Evolutionary conservation across 768 basidiomycete genomes (phyloP).

Genomic region (Gloeostereum incarnatum): DNA sequence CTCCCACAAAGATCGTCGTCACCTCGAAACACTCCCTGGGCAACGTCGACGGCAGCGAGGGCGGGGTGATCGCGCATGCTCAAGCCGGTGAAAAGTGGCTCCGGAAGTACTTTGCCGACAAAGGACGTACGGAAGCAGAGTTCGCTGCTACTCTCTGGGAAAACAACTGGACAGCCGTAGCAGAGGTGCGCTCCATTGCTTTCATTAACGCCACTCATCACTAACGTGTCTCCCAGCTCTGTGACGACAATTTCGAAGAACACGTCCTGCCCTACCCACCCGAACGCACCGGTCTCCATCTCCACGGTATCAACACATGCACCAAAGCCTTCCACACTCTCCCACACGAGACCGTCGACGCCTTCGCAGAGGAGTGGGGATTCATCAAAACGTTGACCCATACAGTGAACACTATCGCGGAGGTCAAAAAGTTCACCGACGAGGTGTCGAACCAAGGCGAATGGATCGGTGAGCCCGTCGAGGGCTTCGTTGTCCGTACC

Average conservation of each 20-base stretch:
- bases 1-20: constrained; percentile 63
- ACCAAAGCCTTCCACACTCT: constrained; percentile 63
- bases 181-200: constrained; percentile 54
- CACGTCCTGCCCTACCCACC: constrained; percentile 83
- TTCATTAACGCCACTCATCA: background rate
- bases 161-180: constrained; percentile 80
- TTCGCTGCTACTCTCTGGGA: constrained; percentile 72
- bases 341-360: constrained; percentile 54
- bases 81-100: constrained; percentile 83
- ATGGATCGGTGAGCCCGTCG: constrained; percentile 81
- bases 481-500: constrained; percentile 92
- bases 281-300: constrained; percentile 81
- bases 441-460: constrained; percentile 55
- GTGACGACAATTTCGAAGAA: constrained; percentile 96
- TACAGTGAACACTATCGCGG: constrained; percentile 47
- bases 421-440: constrained; percentile 68
- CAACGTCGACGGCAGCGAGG: constrained; percentile 21
- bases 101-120: constrained; percentile 47
- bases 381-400: constrained; percentile 72
- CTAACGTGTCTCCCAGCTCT: constrained; percentile 51
- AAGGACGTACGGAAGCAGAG: constrained; percentile 60
- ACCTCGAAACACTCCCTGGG: constrained; percentile 94
- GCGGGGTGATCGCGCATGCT: constrained; percentile 54
- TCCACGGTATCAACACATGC: constrained; percentile 83
- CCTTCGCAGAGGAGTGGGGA: constrained; percentile 85